Evolutionary conservation across 768 basidiomycete genomes (phyloP).

Genomic region (Pluteus cervinus): DNA sequence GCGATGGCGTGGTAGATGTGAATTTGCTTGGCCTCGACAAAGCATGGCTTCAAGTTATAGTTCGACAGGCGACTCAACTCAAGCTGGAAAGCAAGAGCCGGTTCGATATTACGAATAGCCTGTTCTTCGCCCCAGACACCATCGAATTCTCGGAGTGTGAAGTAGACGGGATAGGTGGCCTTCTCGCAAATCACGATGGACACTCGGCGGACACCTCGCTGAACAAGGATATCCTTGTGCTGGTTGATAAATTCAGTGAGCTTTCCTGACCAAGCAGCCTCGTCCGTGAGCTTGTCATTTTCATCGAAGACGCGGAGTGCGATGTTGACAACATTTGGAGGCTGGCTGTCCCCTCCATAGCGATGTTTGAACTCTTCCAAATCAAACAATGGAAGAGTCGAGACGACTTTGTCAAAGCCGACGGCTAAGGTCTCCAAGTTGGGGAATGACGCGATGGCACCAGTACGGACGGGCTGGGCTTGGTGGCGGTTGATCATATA

Average conservation of each 20-base stretch:
- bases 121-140: constrained; percentile 88
- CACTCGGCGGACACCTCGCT: constrained; percentile 85
- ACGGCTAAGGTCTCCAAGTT: constrained; percentile 58
- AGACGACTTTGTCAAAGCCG: constrained; percentile 72
- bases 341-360: constrained; percentile 64
- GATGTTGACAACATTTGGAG: constrained; percentile 92
- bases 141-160: constrained; percentile 74
- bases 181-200: constrained; percentile 89
- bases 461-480: constrained; percentile 84
- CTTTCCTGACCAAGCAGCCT: constrained; percentile 71
- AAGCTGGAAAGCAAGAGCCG: constrained; percentile 95
- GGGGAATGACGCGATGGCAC: constrained; percentile 89
- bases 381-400: constrained; percentile 71
- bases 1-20: constrained; percentile 97
- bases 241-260: constrained; percentile 70
- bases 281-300: constrained; percentile 70
- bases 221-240: constrained; percentile 50
- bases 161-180: constrained; percentile 91
- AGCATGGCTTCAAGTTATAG: constrained; percentile 94
- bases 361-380: constrained; percentile 65
- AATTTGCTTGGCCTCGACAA: constrained; percentile 95
- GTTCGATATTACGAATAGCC: constrained; percentile 97
- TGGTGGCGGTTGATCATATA: constrained; percentile 87
- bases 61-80: constrained; percentile 95
- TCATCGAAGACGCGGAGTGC: constrained; percentile 84